Percentiles rank a stretch among this genome's conserved stretches.
These are phyloP conservation scores for Umbelopsis isabellina DNA, from an alignment of 192 early-diverging fungal species.

Conservation along the genomic window DNA sequence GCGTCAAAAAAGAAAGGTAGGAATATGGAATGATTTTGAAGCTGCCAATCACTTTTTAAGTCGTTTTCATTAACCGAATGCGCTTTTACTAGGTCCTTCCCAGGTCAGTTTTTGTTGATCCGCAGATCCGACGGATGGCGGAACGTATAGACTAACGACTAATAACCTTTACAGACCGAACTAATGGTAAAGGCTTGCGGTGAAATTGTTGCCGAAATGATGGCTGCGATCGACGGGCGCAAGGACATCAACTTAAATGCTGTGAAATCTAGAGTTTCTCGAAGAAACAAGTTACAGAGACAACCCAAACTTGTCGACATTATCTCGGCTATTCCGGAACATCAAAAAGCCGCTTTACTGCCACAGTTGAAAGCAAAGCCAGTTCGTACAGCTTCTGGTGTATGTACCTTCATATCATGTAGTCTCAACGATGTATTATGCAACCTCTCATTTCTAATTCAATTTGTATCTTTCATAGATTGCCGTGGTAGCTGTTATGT, in stretches of 20 bases:
- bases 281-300: constrained; percentile 73
- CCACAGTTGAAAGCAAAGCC: constrained; percentile 94
- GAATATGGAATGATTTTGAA: not conserved
- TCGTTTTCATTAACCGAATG: not conserved
- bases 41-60: not conserved
- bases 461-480: constrained; percentile 55
- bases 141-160: not conserved
- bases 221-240: constrained; percentile 64
- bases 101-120: constrained; percentile 11
- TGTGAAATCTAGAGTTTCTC: constrained; percentile 75
- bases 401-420: constrained; percentile 39
- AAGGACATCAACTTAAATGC: constrained; percentile 89
- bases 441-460: not conserved
- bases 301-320: constrained; percentile 97
- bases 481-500: constrained; percentile 96
- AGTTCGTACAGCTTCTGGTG: constrained; percentile 90
- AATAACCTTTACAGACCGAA: constrained; percentile 52
- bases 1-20: constrained; percentile 16
- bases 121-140: no score
- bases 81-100: not conserved
- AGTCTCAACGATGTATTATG: no score
- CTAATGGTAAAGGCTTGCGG: constrained; percentile 83
- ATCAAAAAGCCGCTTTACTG: constrained; percentile 82
- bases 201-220: constrained; percentile 91
- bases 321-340: constrained; percentile 96